A percentile compares a stretch with the other conserved stretches of the same genome.
These are phyloP conservation scores for Penicillium mononematosum DNA, from an alignment of 495 filamentous ascomycete species.

Conservation along the genomic window DNA sequence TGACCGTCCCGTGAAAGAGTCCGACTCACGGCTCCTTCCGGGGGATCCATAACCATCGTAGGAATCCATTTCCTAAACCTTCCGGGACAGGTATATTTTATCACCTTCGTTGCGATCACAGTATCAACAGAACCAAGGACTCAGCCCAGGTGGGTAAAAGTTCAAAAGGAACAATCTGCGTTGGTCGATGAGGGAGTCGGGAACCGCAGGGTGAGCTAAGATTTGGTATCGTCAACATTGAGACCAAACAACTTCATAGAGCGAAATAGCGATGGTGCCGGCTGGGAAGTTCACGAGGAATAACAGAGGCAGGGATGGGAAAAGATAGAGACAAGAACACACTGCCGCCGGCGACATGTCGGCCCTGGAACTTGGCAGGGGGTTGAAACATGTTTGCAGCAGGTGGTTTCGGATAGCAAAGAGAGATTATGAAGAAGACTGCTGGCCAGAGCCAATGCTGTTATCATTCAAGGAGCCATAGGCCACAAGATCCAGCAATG, in stretches of 20 bases:
- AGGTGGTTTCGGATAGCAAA: conserved; percentile 16
- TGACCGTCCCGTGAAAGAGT: conserved; percentile 33
- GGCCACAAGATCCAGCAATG: conserved; percentile 24
- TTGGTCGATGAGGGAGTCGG: conserved; percentile 11
- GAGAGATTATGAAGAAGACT: conserved; percentile 18
- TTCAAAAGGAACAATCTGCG: conserved; percentile 1
- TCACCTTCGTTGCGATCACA: conserved; percentile 5
- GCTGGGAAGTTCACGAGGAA: conserved; percentile 24
- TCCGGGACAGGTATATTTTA: conserved; percentile 6
- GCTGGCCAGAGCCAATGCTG: conserved; percentile 18
- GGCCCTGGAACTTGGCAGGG: conserved; percentile 4
- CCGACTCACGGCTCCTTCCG: conserved; percentile 40
- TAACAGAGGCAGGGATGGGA: conserved; percentile 19
- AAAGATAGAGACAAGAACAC: conserved; percentile 24
- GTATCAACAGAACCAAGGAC: not conserved
- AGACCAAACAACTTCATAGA: conserved; percentile 32
- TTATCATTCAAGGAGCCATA: conserved; percentile 17
- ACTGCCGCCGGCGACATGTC: conserved; percentile 11
- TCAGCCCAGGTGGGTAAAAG: not conserved
- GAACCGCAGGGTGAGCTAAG: conserved; percentile 36
- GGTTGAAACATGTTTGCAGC: conserved; percentile 8
- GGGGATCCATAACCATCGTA: conserved; percentile 45
- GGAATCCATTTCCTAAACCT: conserved; percentile 38
- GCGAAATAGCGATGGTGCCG: conserved; percentile 24
- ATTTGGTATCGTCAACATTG: conserved; percentile 43